Base-by-base conservation (phyloP, 345 rosid species). In the Euphorbia pulcherrima region DNA sequence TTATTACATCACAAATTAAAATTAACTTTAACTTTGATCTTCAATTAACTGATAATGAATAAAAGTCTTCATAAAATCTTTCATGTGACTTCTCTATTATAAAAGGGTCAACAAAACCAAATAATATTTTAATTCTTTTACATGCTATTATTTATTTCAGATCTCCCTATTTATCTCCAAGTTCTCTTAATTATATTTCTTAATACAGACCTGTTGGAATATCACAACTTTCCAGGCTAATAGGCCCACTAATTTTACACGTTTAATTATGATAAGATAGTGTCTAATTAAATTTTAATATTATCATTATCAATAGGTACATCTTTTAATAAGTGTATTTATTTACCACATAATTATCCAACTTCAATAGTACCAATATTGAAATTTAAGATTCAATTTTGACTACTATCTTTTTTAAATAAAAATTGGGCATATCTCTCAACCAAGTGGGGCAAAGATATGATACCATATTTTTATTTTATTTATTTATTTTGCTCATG, bases 381-480 rank as follows among this genome's bases (percentile, higher is more conserved):
- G 1, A 20, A 39, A 54, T 2, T 33, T 1, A 53, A 27, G 47
- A 26, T 27, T 6, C 4, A 55, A 20, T 23, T 24, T 57, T 56
- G 60, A 74, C 40, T 29, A 14, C 33, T 24, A 46, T 24, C 8
- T 52, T 4, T 30, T 67, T n/a, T 5, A 12, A 28, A 62, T 51
- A 28, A 48, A 39, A 65, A 35, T 30, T 18, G 27, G 35, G 53
- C 67, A 68, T 68, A 75, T 72, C 77, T 65, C 26, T 62, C 13
- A 4, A 60, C 56, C 41, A 62, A 41, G 39, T 65, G 48, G 62
- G 68, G 29, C 67, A 60, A 72, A 75, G 79, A 72, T 75, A 75
- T 14, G 72, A 72, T 56, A 29, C 71, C 68, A 16, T 59, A 46
- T 30, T 8, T 6, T 17, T 5, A 2, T 65, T 52, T 0, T 53